Base-by-base conservation (phyloP, 2,329 filamentous ascomycete species). In the Biscogniauxia sp. region DNA sequence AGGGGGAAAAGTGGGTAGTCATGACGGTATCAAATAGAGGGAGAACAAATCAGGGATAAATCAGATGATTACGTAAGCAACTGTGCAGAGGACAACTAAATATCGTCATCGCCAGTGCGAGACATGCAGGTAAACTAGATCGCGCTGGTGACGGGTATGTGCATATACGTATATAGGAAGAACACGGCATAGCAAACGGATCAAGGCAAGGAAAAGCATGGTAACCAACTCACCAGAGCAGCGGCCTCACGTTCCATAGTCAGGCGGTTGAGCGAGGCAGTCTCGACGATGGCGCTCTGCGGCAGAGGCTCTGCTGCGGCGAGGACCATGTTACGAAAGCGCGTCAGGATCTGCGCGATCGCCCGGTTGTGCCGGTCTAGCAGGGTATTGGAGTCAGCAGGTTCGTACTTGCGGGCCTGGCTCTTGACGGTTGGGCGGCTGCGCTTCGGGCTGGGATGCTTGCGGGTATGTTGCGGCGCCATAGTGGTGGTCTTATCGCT, bases 281-380 rank as follows among this genome's bases (percentile, higher is more conserved):
- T 72, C 63, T 77, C 77, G 13, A 75, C 67, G 13, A 72, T 72
- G 45, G 73, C 73, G 28, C 68, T 68, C 59, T 72, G 66, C 23
- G 74, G 69, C 19, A 79, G 70, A 8, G 71, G 71, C 41, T 70
- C 71, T 9, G 77, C 75, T 45, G 74, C 75, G 13, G 73, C 72
- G 23, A 68, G 63, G n/a, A 82, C 69, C 37, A 83, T 71, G 59
- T 78, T 77, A 59, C 75, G 73, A 64, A 80, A 82, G 56, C 76
- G 76, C 6, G 74, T 73, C 32, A 83, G 74, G 61, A 82, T 75
- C 37, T 75, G 73, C 52, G 80, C 80, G 19, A 82, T 75, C 51
- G 75, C 72, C 56, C 73, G 74, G 41, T 81, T 73, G 62, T 82
- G 76, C 37, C 78, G 77, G 59, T 83, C 81, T 82, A 69, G 8